Base-by-base conservation (phyloP, 1,284 basidiomycete species). In the Athelia sp. region DNA sequence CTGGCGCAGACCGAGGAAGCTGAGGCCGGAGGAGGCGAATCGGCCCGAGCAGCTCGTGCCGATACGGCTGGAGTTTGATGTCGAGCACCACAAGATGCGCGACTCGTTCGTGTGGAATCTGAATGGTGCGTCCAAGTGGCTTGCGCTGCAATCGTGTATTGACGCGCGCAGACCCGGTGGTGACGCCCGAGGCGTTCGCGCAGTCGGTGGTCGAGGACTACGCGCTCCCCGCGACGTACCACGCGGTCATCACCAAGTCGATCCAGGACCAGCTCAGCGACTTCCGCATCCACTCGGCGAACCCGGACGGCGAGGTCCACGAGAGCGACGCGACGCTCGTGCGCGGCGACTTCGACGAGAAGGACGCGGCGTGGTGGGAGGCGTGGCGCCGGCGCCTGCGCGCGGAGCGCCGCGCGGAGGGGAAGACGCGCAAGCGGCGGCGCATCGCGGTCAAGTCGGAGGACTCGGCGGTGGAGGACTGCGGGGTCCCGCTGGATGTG, bases 21-120 rank as follows among this genome's bases (percentile, higher is more conserved):
- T 90, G 29, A 67, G 76, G 10, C 63, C 71, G 14, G 74, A 81
- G 43, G 76, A 85, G 29, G 81, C 82, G 3, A 75, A 81, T 54
- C 70, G 75, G 29, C 76, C 82, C 8, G 93, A 95, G 62, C 75
- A 83, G 58, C 82, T 98, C 32, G 89, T 99, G 4, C 96, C 96
- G 2, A 90, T 99, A 47, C 83, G 96, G 18, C 74, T 99, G 46
- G 97, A 99, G 67, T 85, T 98, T 59, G 97, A 99, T 58, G 86
- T 96, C 49, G 87, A 90, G 51, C 89, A 92, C 62, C 87, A 90
- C 64, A 91, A 89, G 67, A 84, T 98, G 75, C 83, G 93, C 34
- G 96, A 99, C 65, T 95, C 96, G 0, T 98, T 99, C 67, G 82
- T 96, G 31, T 99, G 96, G 96, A 98, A 99, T 62, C 71, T 95